Evolutionary conservation across 805 yeast genomes (phyloP), one percentile per base, ranked within the genome.

Genomic region (Saccharomycopsis sp.): DNA sequence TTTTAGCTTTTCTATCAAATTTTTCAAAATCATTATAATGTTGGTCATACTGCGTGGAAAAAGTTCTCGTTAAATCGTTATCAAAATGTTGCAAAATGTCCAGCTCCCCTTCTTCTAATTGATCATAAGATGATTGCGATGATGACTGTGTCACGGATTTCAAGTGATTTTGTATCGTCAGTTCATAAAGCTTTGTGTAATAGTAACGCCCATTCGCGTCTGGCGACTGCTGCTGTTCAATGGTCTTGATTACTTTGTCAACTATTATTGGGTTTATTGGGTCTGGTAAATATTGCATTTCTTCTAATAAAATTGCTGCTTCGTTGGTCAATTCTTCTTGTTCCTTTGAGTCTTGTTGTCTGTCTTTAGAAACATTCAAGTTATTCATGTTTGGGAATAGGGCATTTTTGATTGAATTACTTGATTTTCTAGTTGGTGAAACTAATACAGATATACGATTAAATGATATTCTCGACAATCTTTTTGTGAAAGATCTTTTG

Each of bases 1-100:
- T 48, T 32, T 57, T 57, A 1, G 66, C 60, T 52, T 59, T 58
- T n/a, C 48, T 38, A 39, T 66, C 64, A 47, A 65, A 67, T 4
- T 46, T 45, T 7, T 55, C 57, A 43, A 66, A 67, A 48, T 66
- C 71, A 21, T 53, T 47, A 1, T 43, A 33, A 3, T 40, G 53
- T 6, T 39, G 4, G 29, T 41, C 45, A 17, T 45, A 35, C 16
- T 3, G 47, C 21, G 21, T 22, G 9, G 49, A 41, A 23, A 45
- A 42, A 3, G 47, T 36, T 11, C 35, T n/a, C 2, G 41, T 42
- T 31, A 23, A 19, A 4, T 22, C 22, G 23, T 27, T 31, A 23
- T 45, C 46, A 21, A 45, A 36, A 4, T 16, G 4, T 14, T 42
- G 35, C 5, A 33, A 22, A 2, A 31, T 23, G 4, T 40, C 43